Base-by-base conservation (phyloP, 257 asterid genomes). In the Nemophila menziesii region DNA sequence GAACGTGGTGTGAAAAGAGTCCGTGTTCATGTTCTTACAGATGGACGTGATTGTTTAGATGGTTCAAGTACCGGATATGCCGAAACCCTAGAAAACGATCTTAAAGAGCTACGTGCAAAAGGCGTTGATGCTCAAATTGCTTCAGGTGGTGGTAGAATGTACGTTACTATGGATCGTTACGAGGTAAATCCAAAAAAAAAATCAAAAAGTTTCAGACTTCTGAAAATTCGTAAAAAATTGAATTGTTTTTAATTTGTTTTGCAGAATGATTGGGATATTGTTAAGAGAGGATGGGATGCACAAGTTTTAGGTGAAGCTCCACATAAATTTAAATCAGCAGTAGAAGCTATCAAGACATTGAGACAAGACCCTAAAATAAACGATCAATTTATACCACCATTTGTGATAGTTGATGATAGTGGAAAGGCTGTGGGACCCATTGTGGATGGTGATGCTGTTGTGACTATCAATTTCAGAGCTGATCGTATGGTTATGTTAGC, bases 101-200 rank as follows among this genome's bases (percentile, higher is more conserved):
- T 89, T 18, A 71, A 60, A 16, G 57, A 78, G 50, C 69, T 89
- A 44, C 79, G 94, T 0, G 87, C 39, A 43, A 77, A 80, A 18
- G 98, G 94, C 22, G 58, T 89, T 46, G 97, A 89, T 63, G 95
- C 97, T 10, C 74, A 59, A 67, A 48, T 75, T 69, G 97, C 97
- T 55, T 89, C 97, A 34, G 97, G 97, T 42, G 97, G 97, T 22
- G 97, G 97, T 33, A 93, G 97, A 16, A 89, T 89, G 98, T 76
- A 80, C 44, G 95, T 84, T 34, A 83, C 95, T 12, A 89, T 89
- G 98, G 95, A 89, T 56, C 85, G 98, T 33, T 89, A 89, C 36
- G 98, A 89, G 78, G 98, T 76, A 53, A 59, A 52, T n/a, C n/a
- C n/a, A n/a, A n/a, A n/a, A n/a, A 10, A 2, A 16, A n/a, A 5